Evolutionary conservation across 2,329 filamentous ascomycete genomes (phyloP).

Genomic region (Mollisia scopiformis): DNA sequence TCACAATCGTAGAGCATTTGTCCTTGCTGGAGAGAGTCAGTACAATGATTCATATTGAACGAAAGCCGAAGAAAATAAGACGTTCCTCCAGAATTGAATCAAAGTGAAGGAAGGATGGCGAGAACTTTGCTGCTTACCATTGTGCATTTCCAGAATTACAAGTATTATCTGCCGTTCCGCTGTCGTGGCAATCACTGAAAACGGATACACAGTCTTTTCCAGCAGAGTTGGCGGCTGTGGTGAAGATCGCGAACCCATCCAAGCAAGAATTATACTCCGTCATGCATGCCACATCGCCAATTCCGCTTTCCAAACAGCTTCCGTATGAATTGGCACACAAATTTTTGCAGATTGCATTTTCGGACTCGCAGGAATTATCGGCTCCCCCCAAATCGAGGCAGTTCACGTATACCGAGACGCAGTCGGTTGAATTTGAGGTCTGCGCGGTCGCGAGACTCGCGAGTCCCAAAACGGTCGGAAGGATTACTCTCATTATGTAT

Average conservation of each 20-base stretch:
- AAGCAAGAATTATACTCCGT: slow-evolving; percentile 7
- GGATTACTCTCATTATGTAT: neutral
- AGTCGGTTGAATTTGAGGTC: too few species aligned
- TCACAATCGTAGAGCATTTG: slow-evolving; percentile 21
- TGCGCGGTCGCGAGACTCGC: neutral
- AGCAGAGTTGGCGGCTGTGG: slow-evolving; percentile 9
- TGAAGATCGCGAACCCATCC: slow-evolving; percentile 13
- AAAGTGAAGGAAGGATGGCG: too few species aligned
- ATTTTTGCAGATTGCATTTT: slow-evolving; percentile 18
- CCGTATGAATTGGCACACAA: slow-evolving; percentile 4
- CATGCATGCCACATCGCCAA: slow-evolving; percentile 2
- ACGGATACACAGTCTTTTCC: slow-evolving; percentile 19
- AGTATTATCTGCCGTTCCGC: slow-evolving; percentile 13
- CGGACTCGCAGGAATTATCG: slow-evolving; percentile 15
- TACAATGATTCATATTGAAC: too few species aligned
- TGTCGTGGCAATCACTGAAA: slow-evolving; percentile 14
- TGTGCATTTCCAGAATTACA: slow-evolving; percentile 13
- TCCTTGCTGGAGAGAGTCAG: slow-evolving; percentile 11
- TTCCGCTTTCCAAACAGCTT: slow-evolving; percentile 1
- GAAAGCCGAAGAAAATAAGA: too few species aligned
- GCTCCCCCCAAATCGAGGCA: slow-evolving; percentile 17
- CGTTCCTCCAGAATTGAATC: too few species aligned
- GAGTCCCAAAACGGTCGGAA: neutral
- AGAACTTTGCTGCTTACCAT: too few species aligned
- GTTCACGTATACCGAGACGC: slow-evolving; percentile 10